Conservation (phyloP, 225 moss, liverwort and hornwort genomes). For the Pseudisothecium myosuroides region DNA sequence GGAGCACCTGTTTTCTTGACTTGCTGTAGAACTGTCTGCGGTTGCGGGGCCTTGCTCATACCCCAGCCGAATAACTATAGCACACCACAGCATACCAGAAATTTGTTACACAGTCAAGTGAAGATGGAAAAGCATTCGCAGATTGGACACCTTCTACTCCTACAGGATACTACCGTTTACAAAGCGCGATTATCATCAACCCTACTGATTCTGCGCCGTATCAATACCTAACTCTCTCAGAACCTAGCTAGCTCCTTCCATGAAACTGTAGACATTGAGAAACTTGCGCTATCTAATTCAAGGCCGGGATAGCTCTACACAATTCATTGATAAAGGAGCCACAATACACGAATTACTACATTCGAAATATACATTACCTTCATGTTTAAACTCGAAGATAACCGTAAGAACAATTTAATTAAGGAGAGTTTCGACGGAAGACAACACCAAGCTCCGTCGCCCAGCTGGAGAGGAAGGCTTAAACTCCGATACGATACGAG, state of each 20-base stretch:
- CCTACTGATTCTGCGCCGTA: background rate
- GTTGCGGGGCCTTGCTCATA: slow-evolving; percentile 1
- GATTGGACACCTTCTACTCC: background rate
- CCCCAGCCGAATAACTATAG: slow-evolving; percentile 28
- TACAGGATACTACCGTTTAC: background rate
- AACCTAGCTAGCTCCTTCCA: background rate
- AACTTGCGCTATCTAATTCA: background rate
- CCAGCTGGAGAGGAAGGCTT: background rate
- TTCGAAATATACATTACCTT: background rate
- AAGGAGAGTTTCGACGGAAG: background rate
- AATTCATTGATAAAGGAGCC: background rate
- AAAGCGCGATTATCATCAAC: background rate
- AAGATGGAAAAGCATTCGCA: background rate
- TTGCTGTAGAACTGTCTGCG: background rate
- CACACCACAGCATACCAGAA: background rate
- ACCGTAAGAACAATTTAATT: background rate
- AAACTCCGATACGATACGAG: background rate
- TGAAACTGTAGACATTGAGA: background rate
- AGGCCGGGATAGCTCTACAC: background rate
- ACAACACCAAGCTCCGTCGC: background rate
- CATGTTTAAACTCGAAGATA: background rate
- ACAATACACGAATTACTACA: too few relatives aligned
- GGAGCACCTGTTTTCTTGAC: slow-evolving; percentile 8
- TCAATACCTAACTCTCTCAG: background rate
- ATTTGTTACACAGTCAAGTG: background rate